Evolutionary conservation across 225 moss, liverwort and hornwort genomes (phyloP).

Genomic region (Straminergon stramineum): DNA sequence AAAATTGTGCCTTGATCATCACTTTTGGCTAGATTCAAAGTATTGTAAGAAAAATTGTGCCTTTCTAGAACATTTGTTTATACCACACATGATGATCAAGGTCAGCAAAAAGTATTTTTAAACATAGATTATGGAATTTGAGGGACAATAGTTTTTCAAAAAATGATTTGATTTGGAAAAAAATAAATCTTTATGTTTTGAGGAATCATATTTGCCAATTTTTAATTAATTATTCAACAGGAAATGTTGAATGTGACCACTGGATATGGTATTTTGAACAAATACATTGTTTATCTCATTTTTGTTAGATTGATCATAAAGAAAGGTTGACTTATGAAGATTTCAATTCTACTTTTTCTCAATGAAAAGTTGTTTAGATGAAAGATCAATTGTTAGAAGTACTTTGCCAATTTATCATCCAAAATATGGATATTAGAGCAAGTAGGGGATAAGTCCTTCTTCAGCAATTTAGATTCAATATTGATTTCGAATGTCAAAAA

Average conservation of each 20-base stretch:
- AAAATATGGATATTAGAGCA: too few species aligned
- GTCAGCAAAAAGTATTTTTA: not conserved
- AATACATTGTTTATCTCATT: too few species aligned
- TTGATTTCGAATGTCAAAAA: too few species aligned
- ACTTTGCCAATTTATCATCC: too few species aligned
- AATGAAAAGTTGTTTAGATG: too few species aligned
- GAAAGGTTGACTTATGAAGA: too few species aligned
- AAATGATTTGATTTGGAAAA: not conserved
- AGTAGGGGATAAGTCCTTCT: too few species aligned
- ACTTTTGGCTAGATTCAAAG: not conserved
- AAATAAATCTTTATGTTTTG: not conserved
- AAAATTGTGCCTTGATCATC: not conserved
- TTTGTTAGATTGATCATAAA: too few species aligned
- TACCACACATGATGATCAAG: not conserved
- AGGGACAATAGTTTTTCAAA: not conserved
- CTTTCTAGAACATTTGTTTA: not conserved
- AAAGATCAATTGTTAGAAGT: too few species aligned
- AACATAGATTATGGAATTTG: not conserved
- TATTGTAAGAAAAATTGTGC: accelerated
- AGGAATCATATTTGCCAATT: not conserved
- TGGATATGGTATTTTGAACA: accelerated
- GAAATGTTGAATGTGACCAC: too few species aligned
- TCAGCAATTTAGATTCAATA: too few species aligned
- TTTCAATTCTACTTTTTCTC: too few species aligned
- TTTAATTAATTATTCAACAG: not conserved